Conservation (phyloP, 2,329 filamentous ascomycete genomes). For the Macrophomina pseudophaseolina region DNA sequence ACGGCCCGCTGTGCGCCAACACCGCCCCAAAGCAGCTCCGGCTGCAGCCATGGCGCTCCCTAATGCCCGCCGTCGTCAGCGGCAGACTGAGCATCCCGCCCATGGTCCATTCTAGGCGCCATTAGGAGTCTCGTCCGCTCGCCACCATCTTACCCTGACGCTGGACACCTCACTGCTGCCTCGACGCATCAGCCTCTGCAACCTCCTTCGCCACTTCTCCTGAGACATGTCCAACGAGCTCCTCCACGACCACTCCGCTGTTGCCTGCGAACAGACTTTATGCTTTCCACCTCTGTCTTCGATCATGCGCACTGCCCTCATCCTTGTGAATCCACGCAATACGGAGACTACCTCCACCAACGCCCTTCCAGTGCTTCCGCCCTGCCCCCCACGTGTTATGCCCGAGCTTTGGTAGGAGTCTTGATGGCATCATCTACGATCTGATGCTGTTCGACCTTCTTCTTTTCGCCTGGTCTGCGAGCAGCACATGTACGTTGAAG, state of each 20-base stretch:
- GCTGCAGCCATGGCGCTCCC: too few relatives aligned
- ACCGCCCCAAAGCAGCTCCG: neutral
- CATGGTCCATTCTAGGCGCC: too few relatives aligned
- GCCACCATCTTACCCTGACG: neutral
- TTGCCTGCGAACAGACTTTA: neutral
- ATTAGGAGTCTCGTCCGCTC: too few relatives aligned
- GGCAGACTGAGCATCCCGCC: too few relatives aligned
- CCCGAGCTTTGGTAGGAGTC: neutral
- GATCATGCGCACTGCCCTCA: neutral
- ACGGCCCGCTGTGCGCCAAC: neutral
- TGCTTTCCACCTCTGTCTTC: neutral
- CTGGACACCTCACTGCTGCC: neutral
- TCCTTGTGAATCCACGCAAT: neutral
- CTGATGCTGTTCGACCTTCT: neutral
- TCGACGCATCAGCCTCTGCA: neutral
- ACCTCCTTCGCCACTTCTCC: neutral
- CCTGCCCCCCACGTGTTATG: neutral
- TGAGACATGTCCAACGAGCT: neutral
- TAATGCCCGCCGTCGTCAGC: too few relatives aligned
- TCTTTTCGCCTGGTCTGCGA: neutral
- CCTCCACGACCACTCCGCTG: neutral
- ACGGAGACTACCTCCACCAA: neutral
- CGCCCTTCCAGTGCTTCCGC: neutral
- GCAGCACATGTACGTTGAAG: neutral
- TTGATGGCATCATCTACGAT: constrained; percentile 2